Conservation (phyloP, 768 basidiomycete genomes). For the Dioszegia crocea region DNA sequence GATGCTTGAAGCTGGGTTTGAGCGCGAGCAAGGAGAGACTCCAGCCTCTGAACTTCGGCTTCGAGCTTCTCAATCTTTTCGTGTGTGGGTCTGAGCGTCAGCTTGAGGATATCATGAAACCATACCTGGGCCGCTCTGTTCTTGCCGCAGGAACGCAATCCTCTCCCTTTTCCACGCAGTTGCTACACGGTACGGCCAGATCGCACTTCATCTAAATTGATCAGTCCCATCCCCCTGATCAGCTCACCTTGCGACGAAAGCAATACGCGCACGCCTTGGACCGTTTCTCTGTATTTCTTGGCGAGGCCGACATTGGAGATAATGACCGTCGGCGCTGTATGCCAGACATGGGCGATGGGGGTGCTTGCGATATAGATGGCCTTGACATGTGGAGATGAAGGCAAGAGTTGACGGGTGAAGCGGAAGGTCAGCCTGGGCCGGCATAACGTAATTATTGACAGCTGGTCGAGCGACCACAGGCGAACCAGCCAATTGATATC, state of each 20-base stretch:
- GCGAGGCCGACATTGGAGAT: neutral
- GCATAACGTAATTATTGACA: no score
- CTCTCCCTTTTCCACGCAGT: slow-evolving; percentile 8
- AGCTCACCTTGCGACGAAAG: slow-evolving; percentile 11
- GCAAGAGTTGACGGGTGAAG: no score
- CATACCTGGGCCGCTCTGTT: neutral
- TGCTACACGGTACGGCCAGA: slow-evolving; percentile 7
- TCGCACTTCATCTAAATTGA: slow-evolving; percentile 17
- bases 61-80: slow-evolving; percentile 13
- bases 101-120: neutral
- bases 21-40: neutral
- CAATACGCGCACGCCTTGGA: slow-evolving; percentile 11
- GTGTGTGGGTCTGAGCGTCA: slow-evolving; percentile 11
- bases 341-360: no score
- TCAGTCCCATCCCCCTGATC: neutral
- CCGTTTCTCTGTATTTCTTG: neutral
- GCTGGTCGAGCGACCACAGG: no score
- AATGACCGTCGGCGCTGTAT: neutral
- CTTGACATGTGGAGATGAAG: no score
- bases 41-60: slow-evolving; percentile 2
- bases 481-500: no score
- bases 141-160: slow-evolving; percentile 6
- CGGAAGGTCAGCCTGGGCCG: no score
- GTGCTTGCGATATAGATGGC: no score
- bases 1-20: neutral